Percentiles rank a stretch among this genome's conserved stretches.
Conservation (phyloP, 176 grass and related monocot genomes). For the Melocanna baccifera region DNA sequence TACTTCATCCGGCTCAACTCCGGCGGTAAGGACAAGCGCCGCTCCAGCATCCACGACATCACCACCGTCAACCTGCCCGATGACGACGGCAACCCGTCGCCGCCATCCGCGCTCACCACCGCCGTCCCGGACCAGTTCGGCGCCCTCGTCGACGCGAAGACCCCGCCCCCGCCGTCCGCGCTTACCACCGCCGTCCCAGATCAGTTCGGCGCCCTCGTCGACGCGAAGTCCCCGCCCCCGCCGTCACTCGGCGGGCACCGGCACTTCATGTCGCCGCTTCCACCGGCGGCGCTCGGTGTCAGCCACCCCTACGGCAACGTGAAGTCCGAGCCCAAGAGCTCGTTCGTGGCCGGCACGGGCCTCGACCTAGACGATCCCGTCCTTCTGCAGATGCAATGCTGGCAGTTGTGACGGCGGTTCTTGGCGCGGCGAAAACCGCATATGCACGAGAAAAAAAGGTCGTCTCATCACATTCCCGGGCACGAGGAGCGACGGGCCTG, state of each 20-base stretch:
- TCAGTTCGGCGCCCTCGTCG: slow-evolving; percentile 40
- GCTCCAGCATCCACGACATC: slow-evolving; percentile 99
- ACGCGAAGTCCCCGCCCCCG: slow-evolving; percentile 31
- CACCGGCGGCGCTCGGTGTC: neutral
- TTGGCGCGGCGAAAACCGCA: slow-evolving; percentile 9
- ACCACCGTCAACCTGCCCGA: slow-evolving; percentile 86
- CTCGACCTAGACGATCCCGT: slow-evolving; percentile 27
- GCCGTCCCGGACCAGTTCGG: slow-evolving; percentile 38
- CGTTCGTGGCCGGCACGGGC: neutral
- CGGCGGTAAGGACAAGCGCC: slow-evolving; percentile 89
- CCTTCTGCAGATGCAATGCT: slow-evolving; percentile 64
- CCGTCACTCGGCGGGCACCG: neutral
- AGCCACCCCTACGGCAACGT: slow-evolving; percentile 44
- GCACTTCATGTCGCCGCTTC: slow-evolving; percentile 36
- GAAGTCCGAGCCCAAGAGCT: slow-evolving; percentile 55
- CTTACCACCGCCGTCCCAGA: slow-evolving; percentile 26
- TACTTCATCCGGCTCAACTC: slow-evolving; percentile 90
- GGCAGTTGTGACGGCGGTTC: slow-evolving; percentile 42
- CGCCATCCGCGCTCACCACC: slow-evolving; percentile 39
- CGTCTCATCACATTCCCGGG: neutral
- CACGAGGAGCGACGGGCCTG: neutral
- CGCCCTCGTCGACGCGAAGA: slow-evolving; percentile 43
- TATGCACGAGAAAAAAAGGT: neutral
- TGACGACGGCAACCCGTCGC: slow-evolving; percentile 41
- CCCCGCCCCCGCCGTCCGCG: slow-evolving; percentile 25